Evolutionary conservation across 768 basidiomycete genomes (phyloP).

Genomic region (Hortiboletus campestris): DNA sequence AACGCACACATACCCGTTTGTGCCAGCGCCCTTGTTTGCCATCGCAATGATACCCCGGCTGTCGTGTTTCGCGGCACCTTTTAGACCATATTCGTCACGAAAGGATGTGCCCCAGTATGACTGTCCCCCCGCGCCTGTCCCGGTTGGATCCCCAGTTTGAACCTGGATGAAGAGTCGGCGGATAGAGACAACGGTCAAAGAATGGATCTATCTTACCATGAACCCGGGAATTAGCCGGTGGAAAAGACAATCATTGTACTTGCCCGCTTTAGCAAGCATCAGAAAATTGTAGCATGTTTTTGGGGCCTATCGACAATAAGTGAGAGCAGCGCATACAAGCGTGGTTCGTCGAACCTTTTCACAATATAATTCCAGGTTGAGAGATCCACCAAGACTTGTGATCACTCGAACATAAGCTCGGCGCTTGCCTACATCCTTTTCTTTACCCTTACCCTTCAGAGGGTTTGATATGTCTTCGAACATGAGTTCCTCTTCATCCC

Average conservation of each 20-base stretch:
- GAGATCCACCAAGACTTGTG: constrained; percentile 86
- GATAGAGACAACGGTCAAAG: background rate
- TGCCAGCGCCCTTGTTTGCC: constrained; percentile 92
- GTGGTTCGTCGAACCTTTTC: constrained; percentile 59
- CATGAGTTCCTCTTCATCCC: constrained; percentile 99
- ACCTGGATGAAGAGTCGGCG: constrained; percentile 48
- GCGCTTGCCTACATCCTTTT: constrained; percentile 87
- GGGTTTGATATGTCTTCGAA: constrained; percentile 88
- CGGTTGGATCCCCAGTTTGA: constrained; percentile 98
- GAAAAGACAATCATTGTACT: constrained; percentile 88
- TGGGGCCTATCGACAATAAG: constrained; percentile 63
- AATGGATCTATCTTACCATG: constrained; percentile 58
- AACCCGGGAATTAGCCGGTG: constrained; percentile 93
- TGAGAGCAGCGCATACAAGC: background rate
- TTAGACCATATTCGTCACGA: constrained; percentile 88
- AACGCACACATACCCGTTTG: constrained; percentile 63
- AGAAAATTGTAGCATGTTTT: constrained; percentile 99
- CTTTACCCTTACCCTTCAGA: constrained; percentile 84
- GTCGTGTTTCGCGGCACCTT: constrained; percentile 87
- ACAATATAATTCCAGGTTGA: constrained; percentile 83
- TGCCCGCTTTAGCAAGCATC: constrained; percentile 86
- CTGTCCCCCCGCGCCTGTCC: constrained; percentile 90
- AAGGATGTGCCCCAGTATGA: constrained; percentile 96
- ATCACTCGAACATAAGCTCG: constrained; percentile 96
- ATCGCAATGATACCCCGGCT: constrained; percentile 83